These are phyloP conservation scores for Stentor coeruleus DNA, from an alignment of 73 alveolate genomes.

Conservation along the genomic window DNA sequence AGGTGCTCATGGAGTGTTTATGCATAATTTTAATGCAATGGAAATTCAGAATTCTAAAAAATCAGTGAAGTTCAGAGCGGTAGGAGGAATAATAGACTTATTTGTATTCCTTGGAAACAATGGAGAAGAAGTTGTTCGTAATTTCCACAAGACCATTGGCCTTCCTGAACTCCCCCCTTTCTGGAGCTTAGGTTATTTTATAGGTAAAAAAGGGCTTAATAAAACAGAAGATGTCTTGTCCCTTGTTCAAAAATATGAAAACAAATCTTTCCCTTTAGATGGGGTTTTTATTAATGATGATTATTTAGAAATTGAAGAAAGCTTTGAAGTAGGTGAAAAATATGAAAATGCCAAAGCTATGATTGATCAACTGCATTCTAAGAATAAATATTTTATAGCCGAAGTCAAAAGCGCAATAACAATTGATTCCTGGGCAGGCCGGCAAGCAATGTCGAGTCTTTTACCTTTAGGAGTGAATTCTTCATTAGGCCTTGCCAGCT, in stretches of 20 bases:
- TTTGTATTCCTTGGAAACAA: constrained; percentile 49
- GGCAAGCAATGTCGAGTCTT: background rate
- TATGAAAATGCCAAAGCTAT: too few species aligned
- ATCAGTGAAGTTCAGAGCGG: background rate
- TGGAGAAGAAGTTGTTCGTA: constrained; percentile 44
- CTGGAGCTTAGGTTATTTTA: constrained; percentile 88
- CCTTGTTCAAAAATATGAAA: background rate
- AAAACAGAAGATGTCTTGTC: background rate
- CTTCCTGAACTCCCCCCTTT: constrained; percentile 65
- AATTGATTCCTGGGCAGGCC: background rate
- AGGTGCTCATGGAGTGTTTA: background rate
- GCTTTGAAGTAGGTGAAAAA: background rate
- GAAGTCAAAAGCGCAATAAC: background rate
- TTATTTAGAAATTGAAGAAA: too few species aligned
- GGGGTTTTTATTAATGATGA: background rate
- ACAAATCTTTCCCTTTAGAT: background rate
- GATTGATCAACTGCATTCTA: background rate
- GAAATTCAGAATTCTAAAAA: background rate
- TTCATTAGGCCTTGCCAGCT: background rate
- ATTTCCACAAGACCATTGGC: constrained; percentile 59
- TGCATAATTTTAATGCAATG: constrained; percentile 26
- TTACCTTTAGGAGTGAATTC: background rate
- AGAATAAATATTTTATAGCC: too few species aligned
- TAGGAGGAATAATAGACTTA: constrained; percentile 69
- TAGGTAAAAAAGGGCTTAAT: constrained; percentile 26